Conservation (phyloP, 1,139 yeast species). For the Debaryomyces singareniensis region DNA sequence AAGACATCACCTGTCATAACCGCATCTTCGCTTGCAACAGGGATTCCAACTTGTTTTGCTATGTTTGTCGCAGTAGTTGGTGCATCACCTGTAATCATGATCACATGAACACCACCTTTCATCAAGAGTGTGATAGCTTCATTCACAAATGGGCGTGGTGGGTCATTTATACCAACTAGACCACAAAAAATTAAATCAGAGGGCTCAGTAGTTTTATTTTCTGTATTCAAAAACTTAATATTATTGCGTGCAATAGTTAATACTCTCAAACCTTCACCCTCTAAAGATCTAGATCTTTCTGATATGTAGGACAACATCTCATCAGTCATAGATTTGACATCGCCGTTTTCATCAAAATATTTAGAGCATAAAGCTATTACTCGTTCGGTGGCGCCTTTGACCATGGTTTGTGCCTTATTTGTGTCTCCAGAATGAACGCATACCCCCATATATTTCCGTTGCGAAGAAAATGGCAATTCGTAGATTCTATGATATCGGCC, state of each 20-base stretch:
- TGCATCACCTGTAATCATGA: conserved; percentile 96
- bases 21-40: conserved; percentile 57
- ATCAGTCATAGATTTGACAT: conserved; percentile 45
- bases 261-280: conserved; percentile 81
- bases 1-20: conserved; percentile 81
- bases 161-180: conserved; percentile 90
- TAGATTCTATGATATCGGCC: conserved; percentile 48
- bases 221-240: conserved; percentile 19
- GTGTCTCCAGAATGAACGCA: conserved; percentile 54
- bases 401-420: conserved; percentile 51
- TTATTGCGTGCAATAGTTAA: conserved; percentile 67
- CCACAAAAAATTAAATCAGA: conserved; percentile 71
- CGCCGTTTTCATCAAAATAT: conserved; percentile 55
- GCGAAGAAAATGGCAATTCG: conserved; percentile 82
- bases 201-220: conserved; percentile 32
- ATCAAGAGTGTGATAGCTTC: conserved; percentile 65
- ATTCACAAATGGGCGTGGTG: conserved; percentile 83
- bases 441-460: conserved; percentile 87
- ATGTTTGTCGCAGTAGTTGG: conserved; percentile 89
- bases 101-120: conserved; percentile 91
- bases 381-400: conserved; percentile 86
- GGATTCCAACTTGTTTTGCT: conserved; percentile 90
- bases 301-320: conserved; percentile 39
- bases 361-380: conserved; percentile 57
- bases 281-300: conserved; percentile 57